Evolutionary conservation across 805 yeast genomes (phyloP).

Genomic region (Sugiyamaella chiloensis): DNA sequence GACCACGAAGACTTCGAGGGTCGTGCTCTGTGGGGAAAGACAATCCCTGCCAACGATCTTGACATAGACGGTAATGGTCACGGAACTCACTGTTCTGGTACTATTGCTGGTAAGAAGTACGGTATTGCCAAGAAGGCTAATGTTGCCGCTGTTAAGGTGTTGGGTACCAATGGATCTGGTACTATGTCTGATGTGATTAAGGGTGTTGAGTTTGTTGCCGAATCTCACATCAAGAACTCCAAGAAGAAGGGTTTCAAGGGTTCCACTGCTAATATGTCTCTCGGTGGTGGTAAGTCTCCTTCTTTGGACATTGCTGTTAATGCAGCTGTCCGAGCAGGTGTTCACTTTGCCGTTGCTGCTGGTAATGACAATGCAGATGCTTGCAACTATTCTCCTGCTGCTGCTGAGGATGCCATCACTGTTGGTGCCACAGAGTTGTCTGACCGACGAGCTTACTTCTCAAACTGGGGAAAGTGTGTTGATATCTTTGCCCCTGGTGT

Average conservation of each 20-base stretch:
- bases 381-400: conserved; percentile 58
- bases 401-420: conserved; percentile 51
- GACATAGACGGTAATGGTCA: conserved; percentile 60
- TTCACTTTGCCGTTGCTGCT: conserved; percentile 61
- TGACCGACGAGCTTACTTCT: conserved; percentile 50
- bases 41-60: conserved; percentile 47
- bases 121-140: conserved; percentile 62
- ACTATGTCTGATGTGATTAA: conserved; percentile 58
- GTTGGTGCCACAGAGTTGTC: conserved; percentile 48
- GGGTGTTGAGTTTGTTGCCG: conserved; percentile 60
- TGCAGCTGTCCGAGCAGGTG: conserved; percentile 55
- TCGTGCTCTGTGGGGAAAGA: conserved; percentile 59
- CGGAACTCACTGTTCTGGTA: conserved; percentile 68
- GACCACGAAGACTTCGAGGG: conserved; percentile 57
- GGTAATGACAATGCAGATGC: conserved; percentile 62
- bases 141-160: conserved; percentile 58
- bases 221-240: conserved; percentile 43
- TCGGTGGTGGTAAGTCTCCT: conserved; percentile 57
- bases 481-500: conserved; percentile 57
- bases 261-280: conserved; percentile 59
- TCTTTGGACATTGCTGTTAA: conserved; percentile 57
- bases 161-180: conserved; percentile 58
- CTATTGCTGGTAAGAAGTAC: conserved; percentile 54
- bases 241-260: conserved; percentile 51
- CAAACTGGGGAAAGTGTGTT: conserved; percentile 53